These are phyloP conservation scores for Magnolia sinica DNA, from an alignment of 164 flowering plant species.

Conservation along the genomic window DNA sequence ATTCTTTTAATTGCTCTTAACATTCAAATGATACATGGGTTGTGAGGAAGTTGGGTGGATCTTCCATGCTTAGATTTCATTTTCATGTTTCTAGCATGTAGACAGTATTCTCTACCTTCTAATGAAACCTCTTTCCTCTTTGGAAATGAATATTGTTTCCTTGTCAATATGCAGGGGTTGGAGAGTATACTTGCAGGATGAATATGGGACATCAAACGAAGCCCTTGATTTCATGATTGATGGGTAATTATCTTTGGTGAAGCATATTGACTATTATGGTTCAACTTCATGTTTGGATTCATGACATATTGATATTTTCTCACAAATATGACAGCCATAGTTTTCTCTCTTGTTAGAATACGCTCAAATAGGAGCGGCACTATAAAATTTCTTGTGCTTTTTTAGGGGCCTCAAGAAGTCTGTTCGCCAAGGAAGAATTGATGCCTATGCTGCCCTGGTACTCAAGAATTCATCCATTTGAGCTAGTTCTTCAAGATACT, in stretches of 20 bases:
- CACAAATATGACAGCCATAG: neutral
- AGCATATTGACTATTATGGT: constrained; percentile 7
- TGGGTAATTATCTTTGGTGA: constrained; percentile 32
- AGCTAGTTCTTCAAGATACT: neutral
- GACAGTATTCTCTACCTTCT: neutral
- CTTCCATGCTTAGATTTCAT: too few relatives aligned
- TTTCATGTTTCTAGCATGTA: neutral
- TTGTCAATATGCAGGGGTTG: constrained; percentile 52
- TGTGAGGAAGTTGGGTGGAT: too few relatives aligned
- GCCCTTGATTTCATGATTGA: constrained; percentile 58
- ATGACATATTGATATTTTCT: neutral
- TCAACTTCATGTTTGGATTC: neutral
- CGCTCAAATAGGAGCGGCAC: neutral
- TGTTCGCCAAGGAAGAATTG: constrained; percentile 25
- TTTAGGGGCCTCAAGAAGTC: constrained; percentile 29
- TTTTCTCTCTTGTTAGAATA: neutral
- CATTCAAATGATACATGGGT: too few relatives aligned
- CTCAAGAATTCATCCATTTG: neutral
- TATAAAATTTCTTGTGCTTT: neutral
- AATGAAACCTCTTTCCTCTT: neutral
- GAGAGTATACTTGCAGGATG: constrained; percentile 88
- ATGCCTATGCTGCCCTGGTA: constrained; percentile 88
- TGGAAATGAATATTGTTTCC: constrained; percentile 13
- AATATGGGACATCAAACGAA: constrained; percentile 70
- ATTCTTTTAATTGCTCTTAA: too few relatives aligned